Evolutionary conservation across 2,329 filamentous ascomycete genomes (phyloP), one percentile per base, ranked within the genome.

Genomic region (Triangularia verruculosa): DNA sequence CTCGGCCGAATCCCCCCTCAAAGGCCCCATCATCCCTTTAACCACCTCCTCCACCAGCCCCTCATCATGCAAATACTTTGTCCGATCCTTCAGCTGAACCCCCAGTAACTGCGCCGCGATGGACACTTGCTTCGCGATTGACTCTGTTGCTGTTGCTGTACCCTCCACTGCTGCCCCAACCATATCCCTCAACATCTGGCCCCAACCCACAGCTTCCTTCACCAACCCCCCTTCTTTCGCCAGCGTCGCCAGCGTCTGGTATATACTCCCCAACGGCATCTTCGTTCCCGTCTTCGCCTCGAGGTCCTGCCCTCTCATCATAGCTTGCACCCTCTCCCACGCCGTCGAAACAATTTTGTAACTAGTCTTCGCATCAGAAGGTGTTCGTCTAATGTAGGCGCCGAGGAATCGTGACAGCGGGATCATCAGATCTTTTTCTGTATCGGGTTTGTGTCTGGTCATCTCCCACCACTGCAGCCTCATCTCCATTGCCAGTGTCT

Each of bases 381-480:
- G 72, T 8, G 74, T 78, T 60, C 89, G 82, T 62, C 88, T 80
- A 15, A 80, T 76, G 68, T 88, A 90, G 0, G 89, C 83, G 9
- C 80, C 78, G 17, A 90, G 69, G 67, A 86, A 92, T 59, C 84
- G 85, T 0, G 83, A 80, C 57, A 91, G 83, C 0, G 89, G 89
- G 1, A 84, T 79, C n/a, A 89, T 71, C 6, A 93, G 74, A 13
- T 92, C 89, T 62, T 86, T 87, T 34, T 87, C 83, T 4, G 83
- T 72, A 63, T 89, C 82, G 1, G 83, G 83, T 64, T 82, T 74
- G 69, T 91, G 87, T 1, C 81, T 79, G 6, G 83, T 83, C 63
- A 91, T 70, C 51, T 75, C 78, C 89, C 89, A 92, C 83, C 86
- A 91, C 51, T 79, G 77, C n/a, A 88, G 74, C 28, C 89, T 83